Evolutionary conservation across 2,329 filamentous ascomycete species (phyloP).

Genomic region (Fusarium sp.): DNA sequence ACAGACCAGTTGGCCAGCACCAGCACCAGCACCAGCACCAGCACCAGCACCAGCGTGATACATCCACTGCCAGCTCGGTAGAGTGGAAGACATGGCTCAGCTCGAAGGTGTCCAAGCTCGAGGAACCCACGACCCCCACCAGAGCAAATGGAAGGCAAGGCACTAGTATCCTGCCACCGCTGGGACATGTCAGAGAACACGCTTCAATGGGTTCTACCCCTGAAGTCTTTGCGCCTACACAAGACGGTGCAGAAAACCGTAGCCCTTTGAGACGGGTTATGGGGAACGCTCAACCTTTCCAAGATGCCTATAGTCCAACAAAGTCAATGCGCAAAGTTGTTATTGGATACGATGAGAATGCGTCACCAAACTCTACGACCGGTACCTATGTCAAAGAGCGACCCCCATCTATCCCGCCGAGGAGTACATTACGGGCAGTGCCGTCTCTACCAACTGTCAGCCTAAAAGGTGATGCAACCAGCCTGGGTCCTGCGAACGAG

Average conservation of each 20-base stretch:
- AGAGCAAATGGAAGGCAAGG: constrained; percentile 11
- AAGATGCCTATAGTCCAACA: background rate
- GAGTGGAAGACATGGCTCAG: constrained; percentile 67
- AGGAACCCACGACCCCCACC: constrained; percentile 40
- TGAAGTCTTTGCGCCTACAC: constrained; percentile 5
- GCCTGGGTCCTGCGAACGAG: background rate
- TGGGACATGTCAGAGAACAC: constrained; percentile 58
- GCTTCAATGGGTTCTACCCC: constrained; percentile 57
- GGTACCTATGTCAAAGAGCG: background rate
- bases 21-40: constrained; percentile 44
- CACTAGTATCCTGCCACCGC: constrained; percentile 8
- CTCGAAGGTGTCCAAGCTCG: constrained; percentile 59
- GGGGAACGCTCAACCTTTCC: constrained; percentile 13
- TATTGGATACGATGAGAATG: constrained; percentile 32
- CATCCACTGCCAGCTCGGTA: constrained; percentile 56
- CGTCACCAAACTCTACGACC: constrained; percentile 8
- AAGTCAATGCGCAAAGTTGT: background rate
- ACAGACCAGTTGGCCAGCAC: constrained; percentile 38
- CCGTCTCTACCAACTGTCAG: constrained; percentile 41
- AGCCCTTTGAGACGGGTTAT: constrained; percentile 24
- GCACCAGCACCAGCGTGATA: constrained; percentile 47
- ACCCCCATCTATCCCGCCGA: constrained; percentile 27
- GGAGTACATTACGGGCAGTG: constrained; percentile 36
- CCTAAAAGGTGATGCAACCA: background rate
- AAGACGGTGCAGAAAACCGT: background rate